A percentile compares a stretch with the other conserved stretches of the same genome.
These are phyloP conservation scores for Parsonsia alboflavescens DNA, from an alignment of 257 asterid species.

Conservation along the genomic window DNA sequence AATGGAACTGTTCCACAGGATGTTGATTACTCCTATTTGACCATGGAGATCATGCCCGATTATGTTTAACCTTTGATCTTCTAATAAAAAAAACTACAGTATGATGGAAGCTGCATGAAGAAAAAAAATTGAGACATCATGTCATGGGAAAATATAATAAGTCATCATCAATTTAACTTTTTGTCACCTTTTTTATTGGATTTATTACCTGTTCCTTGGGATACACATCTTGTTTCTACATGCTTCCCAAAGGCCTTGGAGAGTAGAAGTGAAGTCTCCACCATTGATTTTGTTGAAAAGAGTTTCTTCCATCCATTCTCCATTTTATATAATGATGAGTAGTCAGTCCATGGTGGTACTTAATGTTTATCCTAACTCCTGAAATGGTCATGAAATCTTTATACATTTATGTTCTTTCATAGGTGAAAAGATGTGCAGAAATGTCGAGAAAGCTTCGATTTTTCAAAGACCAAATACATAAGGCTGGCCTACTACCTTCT, in stretches of 20 bases:
- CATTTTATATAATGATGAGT: neutral
- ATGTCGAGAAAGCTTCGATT: conserved; percentile 91
- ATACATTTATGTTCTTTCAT: conserved; percentile 18
- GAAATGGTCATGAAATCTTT: neutral
- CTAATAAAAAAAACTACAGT: neutral
- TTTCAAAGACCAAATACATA: conserved; percentile 86
- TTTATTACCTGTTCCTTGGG: neutral
- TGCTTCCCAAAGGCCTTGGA: neutral
- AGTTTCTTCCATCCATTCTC: neutral
- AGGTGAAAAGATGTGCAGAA: conserved; percentile 99
- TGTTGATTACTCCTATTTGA: neutral
- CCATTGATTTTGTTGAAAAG: neutral
- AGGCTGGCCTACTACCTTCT: conserved; percentile 70
- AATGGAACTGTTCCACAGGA: neutral
- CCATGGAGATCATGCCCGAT: neutral
- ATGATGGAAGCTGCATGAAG: neutral
- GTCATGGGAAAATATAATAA: neutral
- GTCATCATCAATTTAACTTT: neutral
- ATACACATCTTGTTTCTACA: neutral
- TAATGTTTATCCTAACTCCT: neutral
- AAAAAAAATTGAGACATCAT: neutral
- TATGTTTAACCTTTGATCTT: neutral
- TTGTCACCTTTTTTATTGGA: neutral
- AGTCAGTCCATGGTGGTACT: neutral
- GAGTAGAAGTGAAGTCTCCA: neutral